A percentile compares a stretch with the other conserved stretches of the same genome.
Evolutionary conservation across 2,329 filamentous ascomycete genomes (phyloP).

Genomic region (Cercospora citrullina): DNA sequence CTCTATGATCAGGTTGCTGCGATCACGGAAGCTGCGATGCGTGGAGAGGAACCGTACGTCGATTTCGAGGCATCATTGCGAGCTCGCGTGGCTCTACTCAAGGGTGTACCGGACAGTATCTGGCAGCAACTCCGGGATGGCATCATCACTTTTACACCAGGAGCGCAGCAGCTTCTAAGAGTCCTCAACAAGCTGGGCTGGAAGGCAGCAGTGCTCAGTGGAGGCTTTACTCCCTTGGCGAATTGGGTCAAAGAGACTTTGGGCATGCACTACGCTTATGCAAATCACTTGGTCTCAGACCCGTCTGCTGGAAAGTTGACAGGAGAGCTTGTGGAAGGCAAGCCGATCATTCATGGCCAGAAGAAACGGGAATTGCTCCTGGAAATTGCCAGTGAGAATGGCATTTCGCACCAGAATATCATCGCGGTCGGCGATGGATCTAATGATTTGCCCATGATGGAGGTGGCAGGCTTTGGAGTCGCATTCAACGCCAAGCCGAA

Average conservation of each 20-base stretch:
- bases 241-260: conserved; percentile 79
- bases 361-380: conserved; percentile 71
- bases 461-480: conserved; percentile 71
- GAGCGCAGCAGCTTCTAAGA: conserved; percentile 71
- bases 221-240: conserved; percentile 87
- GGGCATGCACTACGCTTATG: conserved; percentile 82
- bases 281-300: conserved; percentile 76
- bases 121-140: conserved; percentile 61
- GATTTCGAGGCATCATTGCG: conserved; percentile 85
- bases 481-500: conserved; percentile 83
- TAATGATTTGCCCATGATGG: conserved; percentile 80
- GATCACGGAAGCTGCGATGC: conserved; percentile 93
- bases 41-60: conserved; percentile 69
- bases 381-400: conserved; percentile 68
- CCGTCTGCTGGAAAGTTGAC: conserved; percentile 59
- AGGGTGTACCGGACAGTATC: conserved; percentile 74
- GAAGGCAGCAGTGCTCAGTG: conserved; percentile 86
- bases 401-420: conserved; percentile 64
- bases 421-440: conserved; percentile 79
- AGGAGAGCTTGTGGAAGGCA: conserved; percentile 68
- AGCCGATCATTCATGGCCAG: conserved; percentile 73
- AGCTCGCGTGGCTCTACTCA: conserved; percentile 76
- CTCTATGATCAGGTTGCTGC: conserved; percentile 68
- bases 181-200: conserved; percentile 76
- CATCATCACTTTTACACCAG: conserved; percentile 76